Conservation (phyloP, 176 grass and related monocot species). For the Melocanna baccifera region DNA sequence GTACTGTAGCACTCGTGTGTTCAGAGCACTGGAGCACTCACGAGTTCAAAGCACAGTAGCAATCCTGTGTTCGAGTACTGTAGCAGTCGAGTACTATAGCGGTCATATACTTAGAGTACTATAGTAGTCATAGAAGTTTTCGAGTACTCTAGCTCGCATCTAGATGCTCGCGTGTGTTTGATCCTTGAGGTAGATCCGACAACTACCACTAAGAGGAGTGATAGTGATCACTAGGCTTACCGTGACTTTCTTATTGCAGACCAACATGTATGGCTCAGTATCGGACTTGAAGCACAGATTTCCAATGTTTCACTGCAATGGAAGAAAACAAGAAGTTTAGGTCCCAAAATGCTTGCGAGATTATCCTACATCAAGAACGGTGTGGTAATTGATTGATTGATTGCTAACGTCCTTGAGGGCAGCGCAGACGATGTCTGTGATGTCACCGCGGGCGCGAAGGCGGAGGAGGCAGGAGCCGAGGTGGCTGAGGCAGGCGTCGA, state of each 20-base stretch:
- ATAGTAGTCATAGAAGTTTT: too few relatives aligned
- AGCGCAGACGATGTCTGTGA: constrained; percentile 48
- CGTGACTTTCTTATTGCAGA: constrained; percentile 69
- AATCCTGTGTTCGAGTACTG: too few relatives aligned
- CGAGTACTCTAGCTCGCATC: too few relatives aligned
- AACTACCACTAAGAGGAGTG: neutral
- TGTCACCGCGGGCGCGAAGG: constrained; percentile 60
- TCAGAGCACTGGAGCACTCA: too few relatives aligned
- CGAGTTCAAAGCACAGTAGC: too few relatives aligned
- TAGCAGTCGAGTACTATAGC: too few relatives aligned
- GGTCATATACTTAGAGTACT: too few relatives aligned
- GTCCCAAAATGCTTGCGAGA: neutral
- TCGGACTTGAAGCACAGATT: constrained; percentile 86
- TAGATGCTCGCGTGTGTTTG: too few relatives aligned
- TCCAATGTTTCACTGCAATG: constrained; percentile 79
- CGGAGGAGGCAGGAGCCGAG: constrained; percentile 74
- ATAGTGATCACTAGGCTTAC: constrained; percentile 17
- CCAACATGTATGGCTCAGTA: constrained; percentile 67
- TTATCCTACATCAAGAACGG: neutral
- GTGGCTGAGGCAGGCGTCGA: constrained; percentile 57
- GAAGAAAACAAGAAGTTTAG: constrained; percentile 12
- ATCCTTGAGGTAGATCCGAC: too few relatives aligned
- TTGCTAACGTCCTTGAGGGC: constrained; percentile 69
- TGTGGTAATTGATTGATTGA: neutral
- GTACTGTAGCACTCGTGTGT: too few relatives aligned